Conservation (phyloP, 2,329 filamentous ascomycete species). For the Aspergillus aculeatinus region DNA sequence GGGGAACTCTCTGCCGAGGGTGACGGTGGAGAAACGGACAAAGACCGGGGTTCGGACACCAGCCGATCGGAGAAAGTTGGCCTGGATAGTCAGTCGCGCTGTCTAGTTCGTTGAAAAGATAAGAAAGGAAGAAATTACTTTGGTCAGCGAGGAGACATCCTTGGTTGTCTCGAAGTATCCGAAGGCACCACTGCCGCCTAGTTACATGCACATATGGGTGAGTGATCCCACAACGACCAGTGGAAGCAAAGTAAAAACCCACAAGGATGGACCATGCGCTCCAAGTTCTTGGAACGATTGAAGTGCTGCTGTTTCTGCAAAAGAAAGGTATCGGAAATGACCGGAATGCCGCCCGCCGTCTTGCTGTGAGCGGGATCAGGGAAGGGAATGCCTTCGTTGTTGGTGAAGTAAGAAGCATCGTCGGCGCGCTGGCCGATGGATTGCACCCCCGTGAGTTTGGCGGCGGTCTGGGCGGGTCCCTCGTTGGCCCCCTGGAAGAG, state of each 20-base stretch:
- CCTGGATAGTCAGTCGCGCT: constrained; percentile 18
- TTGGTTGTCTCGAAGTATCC: constrained; percentile 29
- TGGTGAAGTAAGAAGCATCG: constrained; percentile 55
- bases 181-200: constrained; percentile 24
- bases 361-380: constrained; percentile 54
- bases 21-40: constrained; percentile 48
- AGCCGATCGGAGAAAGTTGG: constrained; percentile 41
- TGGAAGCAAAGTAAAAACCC: not conserved
- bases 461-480: constrained; percentile 53
- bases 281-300: constrained; percentile 56
- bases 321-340: constrained; percentile 53
- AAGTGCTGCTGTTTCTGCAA: constrained; percentile 58
- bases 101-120: no score
- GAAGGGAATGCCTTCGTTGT: constrained; percentile 54
- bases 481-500: constrained; percentile 48
- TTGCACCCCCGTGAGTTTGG: constrained; percentile 51
- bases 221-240: not conserved
- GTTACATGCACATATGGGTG: not conserved
- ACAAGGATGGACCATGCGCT: constrained; percentile 39
- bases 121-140: not conserved
- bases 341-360: constrained; percentile 53
- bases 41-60: constrained; percentile 48
- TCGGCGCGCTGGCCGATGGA: constrained; percentile 50
- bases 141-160: constrained; percentile 19
- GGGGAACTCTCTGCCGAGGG: constrained; percentile 44